Base-by-base conservation (phyloP, 2,329 filamentous ascomycete genomes). In the Ophiostoma montium region DNA sequence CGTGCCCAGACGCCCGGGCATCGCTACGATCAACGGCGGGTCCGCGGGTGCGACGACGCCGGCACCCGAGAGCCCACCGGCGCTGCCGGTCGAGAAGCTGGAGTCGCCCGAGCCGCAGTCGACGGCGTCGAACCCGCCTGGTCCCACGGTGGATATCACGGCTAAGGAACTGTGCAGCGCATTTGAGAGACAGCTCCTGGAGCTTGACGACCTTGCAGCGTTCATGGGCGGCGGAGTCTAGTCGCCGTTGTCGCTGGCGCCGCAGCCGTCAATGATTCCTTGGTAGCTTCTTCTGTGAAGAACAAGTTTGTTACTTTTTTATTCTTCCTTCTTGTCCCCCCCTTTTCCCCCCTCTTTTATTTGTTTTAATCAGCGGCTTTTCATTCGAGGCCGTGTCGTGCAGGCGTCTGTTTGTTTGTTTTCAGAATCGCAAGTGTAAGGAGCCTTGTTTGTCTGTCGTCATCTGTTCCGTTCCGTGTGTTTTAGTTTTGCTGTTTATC, bases 161-260 rank as follows among this genome's bases (percentile, higher is more conserved):
- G 71, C 74, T 0, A 67, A 70, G 5, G 75, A 79, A 58, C 65
- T 79, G 15, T 79, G 76, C 57, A 63, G 65, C 13, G 75, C 75
- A 0, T 79, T 79, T 56, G 76, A 79, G 63, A 66, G 74, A 31
- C 75, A 79, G 60, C 66, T 79, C 1, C 64, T 79, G 11, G 75
- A 79, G 58, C 65, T 79, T 7, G 75, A 79, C 53, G 75, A 79
- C 56, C 68, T 79, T 11, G 75, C 75, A 31, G 75, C 75, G 3
- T 78, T 79, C 48, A 79, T 79, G 75, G 75, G 75, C 18, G 75
- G 75, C 18, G 75, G 75, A 52, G 75, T 79, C 53, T 79, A 59
- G 63, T 9, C 10, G 15, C 18, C 11, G 18, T n/a, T n/a, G n/a
- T n/a, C n/a, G n/a, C n/a, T n/a, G n/a, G n/a, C n/a, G n/a, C n/a